phyloP scores from a whole-genome alignment of 805 yeast genomes.

The Candida chauliodis region DNA sequence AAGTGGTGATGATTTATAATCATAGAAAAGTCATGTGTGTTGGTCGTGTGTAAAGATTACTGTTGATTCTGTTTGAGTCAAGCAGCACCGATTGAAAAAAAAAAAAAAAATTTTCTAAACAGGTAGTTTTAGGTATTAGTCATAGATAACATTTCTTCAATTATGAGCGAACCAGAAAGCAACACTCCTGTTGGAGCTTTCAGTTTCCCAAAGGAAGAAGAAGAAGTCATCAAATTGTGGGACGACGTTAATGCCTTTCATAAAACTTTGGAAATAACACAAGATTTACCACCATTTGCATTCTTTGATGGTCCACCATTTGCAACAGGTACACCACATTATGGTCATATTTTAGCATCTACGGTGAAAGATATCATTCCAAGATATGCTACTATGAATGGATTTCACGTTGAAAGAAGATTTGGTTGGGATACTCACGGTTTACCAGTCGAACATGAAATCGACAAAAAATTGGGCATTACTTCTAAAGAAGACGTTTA shows the following conservation, averaged over 20 bases:
- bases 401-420: conserved; percentile 92
- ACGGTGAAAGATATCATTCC: conserved; percentile 97
- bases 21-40: conserved; percentile 1
- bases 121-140: too few species aligned
- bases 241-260: conserved; percentile 92
- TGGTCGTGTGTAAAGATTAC: conserved; percentile 5
- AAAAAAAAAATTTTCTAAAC: conserved; percentile 6
- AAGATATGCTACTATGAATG: conserved; percentile 96
- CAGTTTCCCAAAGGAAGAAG: conserved; percentile 89
- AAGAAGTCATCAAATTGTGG: conserved; percentile 77
- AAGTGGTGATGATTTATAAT: conserved; percentile 3
- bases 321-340: conserved; percentile 99
- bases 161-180: conserved; percentile 19
- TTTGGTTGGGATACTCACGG: conserved; percentile 99
- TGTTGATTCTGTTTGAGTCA: background rate
- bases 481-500: conserved; percentile 92
- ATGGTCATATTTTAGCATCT: conserved; percentile 95
- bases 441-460: conserved; percentile 96
- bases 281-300: conserved; percentile 83
- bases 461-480: conserved; percentile 94
- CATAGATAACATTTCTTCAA: background rate
- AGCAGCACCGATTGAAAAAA: background rate
- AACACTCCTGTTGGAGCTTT: conserved; percentile 29
- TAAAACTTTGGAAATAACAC: conserved; percentile 73
- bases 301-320: conserved; percentile 99